These are phyloP conservation scores for Rhodotorula diobovata DNA, from an alignment of 768 basidiomycete genomes.

Conservation along the genomic window DNA sequence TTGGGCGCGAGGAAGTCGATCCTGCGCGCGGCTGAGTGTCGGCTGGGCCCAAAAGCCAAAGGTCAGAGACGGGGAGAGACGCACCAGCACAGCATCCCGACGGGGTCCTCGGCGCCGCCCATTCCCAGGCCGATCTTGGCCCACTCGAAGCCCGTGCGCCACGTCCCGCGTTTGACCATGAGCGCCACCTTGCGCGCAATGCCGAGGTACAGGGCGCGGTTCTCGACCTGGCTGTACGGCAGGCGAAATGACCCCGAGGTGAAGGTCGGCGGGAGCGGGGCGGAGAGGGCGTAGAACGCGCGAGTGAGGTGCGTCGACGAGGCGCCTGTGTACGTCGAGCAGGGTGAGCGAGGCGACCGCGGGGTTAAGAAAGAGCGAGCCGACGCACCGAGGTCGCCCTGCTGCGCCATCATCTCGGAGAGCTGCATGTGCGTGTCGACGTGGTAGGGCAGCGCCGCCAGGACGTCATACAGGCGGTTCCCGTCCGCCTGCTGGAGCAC, in stretches of 20 bases:
- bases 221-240: constrained; percentile 85
- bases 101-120: constrained; percentile 27
- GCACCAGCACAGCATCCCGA: constrained; percentile 59
- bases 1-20: constrained; percentile 82
- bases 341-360: neutral
- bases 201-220: constrained; percentile 85
- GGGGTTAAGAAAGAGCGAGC: neutral
- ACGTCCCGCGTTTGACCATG: constrained; percentile 79
- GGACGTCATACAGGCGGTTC: constrained; percentile 59
- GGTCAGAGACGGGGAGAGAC: neutral
- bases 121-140: constrained; percentile 53
- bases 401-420: constrained; percentile 75
- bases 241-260: constrained; percentile 74
- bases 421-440: constrained; percentile 84
- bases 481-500: constrained; percentile 41
- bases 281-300: constrained; percentile 85
- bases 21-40: constrained; percentile 29
- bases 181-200: constrained; percentile 81
- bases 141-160: constrained; percentile 85
- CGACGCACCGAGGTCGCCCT: constrained; percentile 63
- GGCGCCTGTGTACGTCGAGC: constrained; percentile 49
- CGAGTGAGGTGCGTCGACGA: constrained; percentile 72
- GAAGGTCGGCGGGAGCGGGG: constrained; percentile 81
- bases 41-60: too few species aligned
- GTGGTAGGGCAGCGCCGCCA: constrained; percentile 81